Conservation (phyloP, 2,329 filamentous ascomycete genomes). For the Podosphaera fusca region DNA sequence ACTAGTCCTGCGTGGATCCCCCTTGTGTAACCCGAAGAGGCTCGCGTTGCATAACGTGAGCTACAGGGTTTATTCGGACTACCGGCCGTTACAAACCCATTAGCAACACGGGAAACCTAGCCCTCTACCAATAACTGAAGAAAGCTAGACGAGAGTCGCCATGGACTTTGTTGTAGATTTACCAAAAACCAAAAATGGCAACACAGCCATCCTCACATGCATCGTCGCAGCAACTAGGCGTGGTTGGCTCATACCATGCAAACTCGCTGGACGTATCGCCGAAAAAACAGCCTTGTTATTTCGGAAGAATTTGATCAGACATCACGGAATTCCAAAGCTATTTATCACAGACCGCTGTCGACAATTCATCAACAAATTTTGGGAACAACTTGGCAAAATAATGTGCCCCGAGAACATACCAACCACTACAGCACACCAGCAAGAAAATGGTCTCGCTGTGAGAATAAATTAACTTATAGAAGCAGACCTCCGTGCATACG, state of each 20-base stretch:
- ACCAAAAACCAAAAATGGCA: no score
- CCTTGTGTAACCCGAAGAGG: no score
- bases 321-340: not conserved
- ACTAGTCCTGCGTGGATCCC: no score
- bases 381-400: not conserved
- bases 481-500: not conserved
- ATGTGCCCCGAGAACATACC: not conserved
- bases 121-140: not conserved
- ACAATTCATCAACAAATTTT: not conserved
- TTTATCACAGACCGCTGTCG: not conserved
- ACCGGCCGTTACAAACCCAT: no score
- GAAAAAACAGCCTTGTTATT: not conserved
- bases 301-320: not conserved
- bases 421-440: not conserved
- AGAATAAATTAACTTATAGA: slow-evolving; percentile 1
- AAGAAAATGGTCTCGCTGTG: not conserved
- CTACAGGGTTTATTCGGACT: no score
- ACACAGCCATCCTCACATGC: no score
- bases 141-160: not conserved
- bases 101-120: not conserved
- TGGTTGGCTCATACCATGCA: not conserved
- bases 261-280: not conserved
- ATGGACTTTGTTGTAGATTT: no score
- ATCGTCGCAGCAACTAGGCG: no score
- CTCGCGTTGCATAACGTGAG: no score